Conservation (phyloP, 2,329 filamentous ascomycete genomes). For the Monosporascus sp. region DNA sequence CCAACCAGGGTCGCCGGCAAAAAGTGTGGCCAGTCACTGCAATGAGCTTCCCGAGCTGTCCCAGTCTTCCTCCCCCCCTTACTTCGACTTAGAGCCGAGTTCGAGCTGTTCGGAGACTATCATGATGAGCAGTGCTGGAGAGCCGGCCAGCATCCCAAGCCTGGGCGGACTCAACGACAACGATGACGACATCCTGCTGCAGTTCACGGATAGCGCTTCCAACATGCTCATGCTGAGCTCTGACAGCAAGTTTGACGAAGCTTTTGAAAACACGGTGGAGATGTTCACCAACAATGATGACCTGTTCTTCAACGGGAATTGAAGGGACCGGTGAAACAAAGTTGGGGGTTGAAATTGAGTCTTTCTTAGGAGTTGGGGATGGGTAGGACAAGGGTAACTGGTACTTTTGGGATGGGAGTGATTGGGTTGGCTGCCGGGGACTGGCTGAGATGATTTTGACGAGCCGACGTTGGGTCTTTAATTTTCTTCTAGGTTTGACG, state of each 20-base stretch:
- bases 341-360: no score
- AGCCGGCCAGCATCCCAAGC: constrained; percentile 24
- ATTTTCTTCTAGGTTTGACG: constrained; percentile 1
- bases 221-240: constrained; percentile 42
- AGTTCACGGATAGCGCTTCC: constrained; percentile 39
- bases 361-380: no score
- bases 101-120: constrained; percentile 9
- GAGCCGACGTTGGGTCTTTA: no score
- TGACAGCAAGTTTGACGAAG: constrained; percentile 47
- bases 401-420: no score
- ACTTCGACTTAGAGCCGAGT: constrained; percentile 42
- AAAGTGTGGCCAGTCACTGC: constrained; percentile 46
- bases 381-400: no score
- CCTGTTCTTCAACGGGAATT: constrained; percentile 42
- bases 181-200: constrained; percentile 42
- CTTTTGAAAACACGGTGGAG: constrained; percentile 42
- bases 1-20: constrained; percentile 25
- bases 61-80: constrained; percentile 54
- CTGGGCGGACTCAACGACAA: constrained; percentile 24
- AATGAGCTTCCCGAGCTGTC: constrained; percentile 57
- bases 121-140: constrained; percentile 28
- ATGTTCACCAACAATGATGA: constrained; percentile 50
- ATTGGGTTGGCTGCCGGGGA: no score
- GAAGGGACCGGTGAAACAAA: background rate
- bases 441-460: no score